These are phyloP conservation scores for Nicotiana noctiflora DNA, from an alignment of 257 asterid species.

Conservation along the genomic window DNA sequence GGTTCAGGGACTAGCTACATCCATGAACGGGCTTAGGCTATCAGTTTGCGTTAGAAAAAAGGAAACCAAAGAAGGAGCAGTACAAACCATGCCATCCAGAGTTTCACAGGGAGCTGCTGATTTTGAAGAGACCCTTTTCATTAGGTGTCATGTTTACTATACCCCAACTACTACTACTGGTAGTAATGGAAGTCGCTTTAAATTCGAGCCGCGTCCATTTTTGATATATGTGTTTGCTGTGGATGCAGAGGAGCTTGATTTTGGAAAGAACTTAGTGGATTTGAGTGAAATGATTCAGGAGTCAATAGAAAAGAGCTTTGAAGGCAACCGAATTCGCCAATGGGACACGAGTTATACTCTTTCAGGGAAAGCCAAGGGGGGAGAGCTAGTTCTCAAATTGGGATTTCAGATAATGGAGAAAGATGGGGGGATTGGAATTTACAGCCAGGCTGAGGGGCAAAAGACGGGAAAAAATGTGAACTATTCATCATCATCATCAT, in stretches of 20 bases:
- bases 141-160: slow-evolving; percentile 75
- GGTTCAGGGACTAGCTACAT: slow-evolving; percentile 53
- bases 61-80: slow-evolving; percentile 63
- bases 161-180: slow-evolving; percentile 21
- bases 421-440: slow-evolving; percentile 85
- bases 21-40: slow-evolving; percentile 89
- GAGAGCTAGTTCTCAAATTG: slow-evolving; percentile 69
- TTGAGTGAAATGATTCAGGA: slow-evolving; percentile 60
- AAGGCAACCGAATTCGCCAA: slow-evolving; percentile 59
- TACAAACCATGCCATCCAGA: slow-evolving; percentile 88
- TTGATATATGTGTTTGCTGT: slow-evolving; percentile 58
- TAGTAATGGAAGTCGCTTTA: slow-evolving; percentile 32
- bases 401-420: slow-evolving; percentile 98
- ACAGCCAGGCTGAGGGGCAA: slow-evolving; percentile 52
- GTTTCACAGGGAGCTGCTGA: slow-evolving; percentile 81
- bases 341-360: slow-evolving; percentile 65
- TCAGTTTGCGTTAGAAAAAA: slow-evolving; percentile 75
- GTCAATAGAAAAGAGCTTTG: slow-evolving; percentile 60
- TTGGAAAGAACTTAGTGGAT: slow-evolving; percentile 64
- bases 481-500: slow-evolving; percentile 35
- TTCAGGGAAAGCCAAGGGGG: slow-evolving; percentile 81
- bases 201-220: slow-evolving; percentile 82
- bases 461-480: slow-evolving; percentile 22
- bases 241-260: slow-evolving; percentile 75
- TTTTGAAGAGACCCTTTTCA: slow-evolving; percentile 81